Percentiles rank a stretch among this genome's conserved stretches.
These are phyloP conservation scores for Symmetrospora coprosmae DNA, from an alignment of 768 basidiomycete species.

Conservation along the genomic window DNA sequence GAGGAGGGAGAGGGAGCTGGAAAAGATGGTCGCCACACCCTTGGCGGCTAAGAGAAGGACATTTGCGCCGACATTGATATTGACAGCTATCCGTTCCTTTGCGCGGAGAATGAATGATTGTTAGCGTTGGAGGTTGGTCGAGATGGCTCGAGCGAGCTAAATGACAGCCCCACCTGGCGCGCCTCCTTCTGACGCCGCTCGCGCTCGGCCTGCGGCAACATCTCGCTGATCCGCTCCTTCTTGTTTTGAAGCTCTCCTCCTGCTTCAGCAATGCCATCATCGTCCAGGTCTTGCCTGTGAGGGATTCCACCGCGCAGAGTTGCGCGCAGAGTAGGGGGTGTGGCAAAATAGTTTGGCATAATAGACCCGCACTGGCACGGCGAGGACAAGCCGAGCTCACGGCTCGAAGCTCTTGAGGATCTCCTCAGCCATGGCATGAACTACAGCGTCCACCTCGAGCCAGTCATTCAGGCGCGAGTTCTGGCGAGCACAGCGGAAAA, in stretches of 20 bases:
- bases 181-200: slow-evolving; percentile 6
- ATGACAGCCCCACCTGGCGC: too few relatives aligned
- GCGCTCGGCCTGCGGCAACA: slow-evolving; percentile 2
- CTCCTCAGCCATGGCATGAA: neutral
- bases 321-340: too few relatives aligned
- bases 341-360: too few relatives aligned
- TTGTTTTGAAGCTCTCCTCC: slow-evolving; percentile 11
- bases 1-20: slow-evolving; percentile 13
- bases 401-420: neutral
- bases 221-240: neutral
- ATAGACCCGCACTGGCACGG: too few relatives aligned
- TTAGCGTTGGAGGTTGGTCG: too few relatives aligned
- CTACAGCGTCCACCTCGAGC: neutral
- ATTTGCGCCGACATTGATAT: slow-evolving; percentile 17
- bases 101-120: too few relatives aligned
- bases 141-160: too few relatives aligned
- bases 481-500: too few relatives aligned
- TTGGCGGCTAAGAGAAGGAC: slow-evolving; percentile 7
- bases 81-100: slow-evolving; percentile 11
- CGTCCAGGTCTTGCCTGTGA: slow-evolving; percentile 2
- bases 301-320: too few relatives aligned
- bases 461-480: neutral
- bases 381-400: neutral
- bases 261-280: slow-evolving; percentile 13
- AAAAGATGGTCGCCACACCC: slow-evolving; percentile 2